A percentile compares a stretch with the other conserved stretches of the same genome.
Conservation (phyloP, 768 basidiomycete genomes). For the Phylloporus sp. region DNA sequence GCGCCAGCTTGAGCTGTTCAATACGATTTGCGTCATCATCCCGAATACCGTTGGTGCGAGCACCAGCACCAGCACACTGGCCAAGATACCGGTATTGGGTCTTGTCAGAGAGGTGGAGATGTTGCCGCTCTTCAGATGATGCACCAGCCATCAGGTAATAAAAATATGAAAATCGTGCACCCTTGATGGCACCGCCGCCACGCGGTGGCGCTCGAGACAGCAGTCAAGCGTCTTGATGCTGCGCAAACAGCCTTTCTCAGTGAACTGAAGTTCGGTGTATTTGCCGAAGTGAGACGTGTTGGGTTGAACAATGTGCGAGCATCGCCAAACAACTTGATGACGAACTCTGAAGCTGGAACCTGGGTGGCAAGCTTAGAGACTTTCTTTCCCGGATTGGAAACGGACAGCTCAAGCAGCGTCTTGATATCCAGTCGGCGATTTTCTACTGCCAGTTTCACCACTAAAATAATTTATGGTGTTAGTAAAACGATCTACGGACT, state of each 20-base stretch:
- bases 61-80: slow-evolving; percentile 48
- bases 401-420: slow-evolving; percentile 80
- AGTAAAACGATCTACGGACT: no score
- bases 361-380: slow-evolving; percentile 83
- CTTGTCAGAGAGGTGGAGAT: no score
- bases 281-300: slow-evolving; percentile 97
- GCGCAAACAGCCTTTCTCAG: slow-evolving; percentile 79
- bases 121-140: no score
- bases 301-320: no score
- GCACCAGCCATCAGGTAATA: slow-evolving; percentile 93
- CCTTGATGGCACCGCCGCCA: slow-evolving; percentile 82
- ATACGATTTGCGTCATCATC: slow-evolving; percentile 86
- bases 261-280: slow-evolving; percentile 97
- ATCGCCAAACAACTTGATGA: slow-evolving; percentile 94
- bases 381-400: no score
- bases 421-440: slow-evolving; percentile 85
- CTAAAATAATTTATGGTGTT: no score
- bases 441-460: no score
- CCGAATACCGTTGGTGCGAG: slow-evolving; percentile 43
- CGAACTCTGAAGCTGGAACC: slow-evolving; percentile 90
- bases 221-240: slow-evolving; percentile 96
- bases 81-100: slow-evolving; percentile 89
- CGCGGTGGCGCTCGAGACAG: slow-evolving; percentile 87
- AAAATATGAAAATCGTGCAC: slow-evolving; percentile 98
- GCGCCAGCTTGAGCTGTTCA: slow-evolving; percentile 89